A percentile compares a stretch with the other conserved stretches of the same genome.
Conservation (phyloP, 192 early-diverging fungal species). For the Umbelopsis sp. region DNA sequence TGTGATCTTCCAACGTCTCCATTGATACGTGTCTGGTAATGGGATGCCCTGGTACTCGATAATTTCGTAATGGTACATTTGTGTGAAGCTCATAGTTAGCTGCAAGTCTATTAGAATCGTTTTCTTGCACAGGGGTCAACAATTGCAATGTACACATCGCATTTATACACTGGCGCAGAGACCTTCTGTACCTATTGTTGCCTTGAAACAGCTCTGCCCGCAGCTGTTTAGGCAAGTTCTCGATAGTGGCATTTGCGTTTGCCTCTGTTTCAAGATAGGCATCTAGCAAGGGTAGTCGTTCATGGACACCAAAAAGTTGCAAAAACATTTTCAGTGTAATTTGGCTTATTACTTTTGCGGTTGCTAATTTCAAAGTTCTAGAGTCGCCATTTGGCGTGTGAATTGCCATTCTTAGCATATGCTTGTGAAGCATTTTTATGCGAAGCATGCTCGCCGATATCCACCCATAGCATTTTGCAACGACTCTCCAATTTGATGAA, state of each 20-base stretch:
- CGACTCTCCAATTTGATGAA: neutral
- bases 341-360: neutral
- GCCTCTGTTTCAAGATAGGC: neutral
- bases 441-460: conserved; percentile 14
- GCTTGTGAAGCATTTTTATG: neutral
- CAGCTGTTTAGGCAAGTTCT: neutral
- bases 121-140: neutral
- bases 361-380: neutral
- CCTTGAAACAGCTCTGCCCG: neutral
- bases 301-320: neutral
- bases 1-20: neutral
- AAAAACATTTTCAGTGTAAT: neutral
- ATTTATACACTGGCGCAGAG: neutral
- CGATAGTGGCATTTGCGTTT: neutral
- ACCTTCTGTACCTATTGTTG: neutral
- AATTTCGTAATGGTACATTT: neutral
- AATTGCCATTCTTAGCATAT: conserved; percentile 12
- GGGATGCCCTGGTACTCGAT: neutral
- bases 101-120: neutral
- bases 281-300: neutral
- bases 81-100: neutral
- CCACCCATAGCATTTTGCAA: conserved; percentile 5
- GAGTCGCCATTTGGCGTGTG: neutral
- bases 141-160: neutral
- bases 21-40: neutral